phyloP scores from a whole-genome alignment of 495 filamentous ascomycete genomes.

The Tuber aestivum region DNA sequence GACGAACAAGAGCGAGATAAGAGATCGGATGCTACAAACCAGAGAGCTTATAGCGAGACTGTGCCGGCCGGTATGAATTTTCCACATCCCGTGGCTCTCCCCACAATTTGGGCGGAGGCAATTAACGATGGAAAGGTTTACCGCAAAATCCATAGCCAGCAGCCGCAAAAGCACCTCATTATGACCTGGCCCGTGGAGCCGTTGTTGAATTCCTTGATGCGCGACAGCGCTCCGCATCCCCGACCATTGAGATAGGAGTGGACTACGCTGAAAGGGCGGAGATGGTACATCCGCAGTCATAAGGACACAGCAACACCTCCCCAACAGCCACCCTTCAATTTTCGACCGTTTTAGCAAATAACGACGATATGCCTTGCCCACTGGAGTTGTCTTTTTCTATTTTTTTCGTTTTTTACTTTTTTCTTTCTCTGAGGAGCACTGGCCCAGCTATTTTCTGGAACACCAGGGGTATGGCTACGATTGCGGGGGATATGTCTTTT shows the following conservation, averaged over 20 bases:
- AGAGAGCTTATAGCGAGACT: not conserved
- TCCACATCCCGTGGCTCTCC: not conserved
- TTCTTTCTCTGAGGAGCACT: not conserved
- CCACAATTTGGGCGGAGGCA: not conserved
- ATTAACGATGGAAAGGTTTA: not conserved
- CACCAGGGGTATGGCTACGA: not conserved
- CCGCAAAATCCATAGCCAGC: not conserved
- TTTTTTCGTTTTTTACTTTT: not conserved
- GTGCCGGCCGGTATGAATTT: not conserved
- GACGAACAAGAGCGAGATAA: not conserved
- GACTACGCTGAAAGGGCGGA: not conserved
- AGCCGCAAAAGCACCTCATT: not conserved
- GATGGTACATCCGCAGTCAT: not conserved
- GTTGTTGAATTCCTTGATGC: not conserved
- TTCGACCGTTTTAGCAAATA: not conserved
- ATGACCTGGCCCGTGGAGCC: not conserved
- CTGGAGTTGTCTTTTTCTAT: not conserved
- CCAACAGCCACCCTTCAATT: not conserved
- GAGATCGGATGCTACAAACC: not conserved
- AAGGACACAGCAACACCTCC: not conserved
- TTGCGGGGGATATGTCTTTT: not conserved
- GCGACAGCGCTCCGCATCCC: not conserved
- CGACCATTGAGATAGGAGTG: not conserved
- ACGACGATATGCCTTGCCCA: not conserved
- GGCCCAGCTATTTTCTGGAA: not conserved